A percentile compares a stretch with the other conserved stretches of the same genome.
Conservation (phyloP, 306 rosid species). For the Sophora flavescens region DNA sequence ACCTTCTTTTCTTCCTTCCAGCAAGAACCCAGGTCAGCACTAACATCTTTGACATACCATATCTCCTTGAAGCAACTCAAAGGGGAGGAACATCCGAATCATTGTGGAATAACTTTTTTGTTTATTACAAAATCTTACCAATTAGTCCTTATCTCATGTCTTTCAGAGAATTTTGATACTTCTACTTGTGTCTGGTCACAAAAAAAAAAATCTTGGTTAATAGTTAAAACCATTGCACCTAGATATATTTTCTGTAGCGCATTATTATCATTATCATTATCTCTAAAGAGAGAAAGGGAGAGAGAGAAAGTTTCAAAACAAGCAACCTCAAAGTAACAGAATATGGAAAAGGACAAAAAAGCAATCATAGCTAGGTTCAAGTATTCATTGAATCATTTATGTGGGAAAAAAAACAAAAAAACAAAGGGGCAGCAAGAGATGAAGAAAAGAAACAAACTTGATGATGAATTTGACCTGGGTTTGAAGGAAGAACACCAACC, state of each 20-base stretch:
- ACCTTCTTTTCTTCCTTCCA: slow-evolving; percentile 49
- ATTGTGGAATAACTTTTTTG: slow-evolving; percentile 35
- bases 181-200: slow-evolving; percentile 48
- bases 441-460: slow-evolving; percentile 7
- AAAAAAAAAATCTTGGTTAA: background rate
- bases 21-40: slow-evolving; percentile 62
- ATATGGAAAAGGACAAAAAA: background rate
- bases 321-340: slow-evolving; percentile 9
- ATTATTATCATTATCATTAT: slow-evolving; percentile 9
- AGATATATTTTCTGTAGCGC: background rate
- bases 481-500: slow-evolving; percentile 53
- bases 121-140: background rate
- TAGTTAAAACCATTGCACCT: slow-evolving; percentile 45
- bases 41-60: slow-evolving; percentile 47
- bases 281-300: background rate
- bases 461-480: slow-evolving; percentile 54
- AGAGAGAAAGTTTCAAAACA: slow-evolving; percentile 27
- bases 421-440: background rate
- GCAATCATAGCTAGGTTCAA: slow-evolving; percentile 1
- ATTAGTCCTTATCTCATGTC: slow-evolving; percentile 34
- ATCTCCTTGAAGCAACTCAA: slow-evolving; percentile 44
- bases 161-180: slow-evolving; percentile 10
- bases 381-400: slow-evolving; percentile 20
- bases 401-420: background rate
- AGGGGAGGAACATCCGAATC: slow-evolving; percentile 37